Percentiles rank a stretch among this genome's conserved stretches.
Conservation (phyloP, 129 eudicot genomes). For the Flaveria trinervia region DNA sequence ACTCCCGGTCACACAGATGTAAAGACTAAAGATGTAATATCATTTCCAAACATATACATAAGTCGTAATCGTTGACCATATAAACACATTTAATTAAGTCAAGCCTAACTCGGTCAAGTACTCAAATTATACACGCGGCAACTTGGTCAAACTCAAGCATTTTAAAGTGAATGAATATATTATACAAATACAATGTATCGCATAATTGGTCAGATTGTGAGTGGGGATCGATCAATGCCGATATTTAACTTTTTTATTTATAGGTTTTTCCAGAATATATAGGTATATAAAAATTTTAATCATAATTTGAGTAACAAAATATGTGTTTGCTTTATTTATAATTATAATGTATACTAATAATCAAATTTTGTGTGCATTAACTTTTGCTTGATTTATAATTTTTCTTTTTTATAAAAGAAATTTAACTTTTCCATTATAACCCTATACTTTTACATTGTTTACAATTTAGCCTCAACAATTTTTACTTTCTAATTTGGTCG, state of each 20-base stretch:
- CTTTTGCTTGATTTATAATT: too few relatives aligned
- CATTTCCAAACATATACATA: neutral
- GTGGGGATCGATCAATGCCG: neutral
- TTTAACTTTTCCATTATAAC: too few relatives aligned
- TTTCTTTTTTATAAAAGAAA: too few relatives aligned
- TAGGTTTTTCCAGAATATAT: neutral
- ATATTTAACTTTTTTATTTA: neutral
- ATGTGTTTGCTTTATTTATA: too few relatives aligned
- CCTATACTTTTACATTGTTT: too few relatives aligned
- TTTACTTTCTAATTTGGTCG: too few relatives aligned
- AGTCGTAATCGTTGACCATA: conserved; percentile 18
- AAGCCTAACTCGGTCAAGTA: conserved; percentile 22
- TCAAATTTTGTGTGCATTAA: too few relatives aligned
- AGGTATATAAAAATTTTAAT: too few relatives aligned
- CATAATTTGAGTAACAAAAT: too few relatives aligned
- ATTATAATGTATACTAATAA: too few relatives aligned
- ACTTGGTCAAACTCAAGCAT: conserved; percentile 24
- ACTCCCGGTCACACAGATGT: too few relatives aligned
- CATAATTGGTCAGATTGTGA: neutral
- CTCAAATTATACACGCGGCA: neutral
- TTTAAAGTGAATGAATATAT: neutral
- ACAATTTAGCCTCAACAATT: too few relatives aligned
- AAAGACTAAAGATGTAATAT: neutral
- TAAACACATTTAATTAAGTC: conserved; percentile 15
- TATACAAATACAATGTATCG: neutral